A percentile compares a stretch with the other conserved stretches of the same genome.
Evolutionary conservation across 805 yeast species (phyloP).

Genomic region (Hagleromyces aurorensis): DNA sequence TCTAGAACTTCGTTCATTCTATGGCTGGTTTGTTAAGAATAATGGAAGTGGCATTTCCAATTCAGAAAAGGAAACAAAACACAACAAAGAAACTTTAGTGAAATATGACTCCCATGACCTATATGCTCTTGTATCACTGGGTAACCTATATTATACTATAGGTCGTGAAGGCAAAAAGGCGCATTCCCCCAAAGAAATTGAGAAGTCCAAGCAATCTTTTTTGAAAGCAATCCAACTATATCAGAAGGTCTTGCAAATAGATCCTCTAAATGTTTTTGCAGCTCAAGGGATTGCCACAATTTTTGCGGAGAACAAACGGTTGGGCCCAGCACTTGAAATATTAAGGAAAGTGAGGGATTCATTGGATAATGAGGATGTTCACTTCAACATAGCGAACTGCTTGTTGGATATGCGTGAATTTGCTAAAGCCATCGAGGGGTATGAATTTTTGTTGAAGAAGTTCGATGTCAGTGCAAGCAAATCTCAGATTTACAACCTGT

Average conservation of each 20-base stretch:
- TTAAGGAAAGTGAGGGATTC: conserved; percentile 87
- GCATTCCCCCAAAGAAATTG: conserved; percentile 34
- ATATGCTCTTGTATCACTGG: conserved; percentile 84
- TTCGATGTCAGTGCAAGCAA: conserved; percentile 54
- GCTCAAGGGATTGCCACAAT: conserved; percentile 96
- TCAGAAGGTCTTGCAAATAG: conserved; percentile 79
- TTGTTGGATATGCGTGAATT: conserved; percentile 73
- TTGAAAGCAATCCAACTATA: conserved; percentile 87
- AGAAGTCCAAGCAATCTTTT: conserved; percentile 61
- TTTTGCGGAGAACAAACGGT: conserved; percentile 75
- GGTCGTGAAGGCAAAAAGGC: conserved; percentile 64
- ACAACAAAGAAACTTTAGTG: conserved; percentile 77
- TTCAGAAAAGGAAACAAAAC: conserved; percentile 55
- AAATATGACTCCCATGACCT: conserved; percentile 80
- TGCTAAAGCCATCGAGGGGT: conserved; percentile 80
- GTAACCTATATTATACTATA: conserved; percentile 73
- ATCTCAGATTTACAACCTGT: conserved; percentile 55
- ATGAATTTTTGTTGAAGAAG: conserved; percentile 68
- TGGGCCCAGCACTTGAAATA: conserved; percentile 72
- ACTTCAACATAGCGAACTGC: conserved; percentile 83
- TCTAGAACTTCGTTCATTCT: conserved; percentile 81
- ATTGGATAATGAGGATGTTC: conserved; percentile 72
- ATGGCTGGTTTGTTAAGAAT: conserved; percentile 76
- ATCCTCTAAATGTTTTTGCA: conserved; percentile 83
- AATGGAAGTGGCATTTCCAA: conserved; percentile 37